Percentiles rank a stretch among this genome's conserved stretches.
These are phyloP conservation scores for Allium fistulosum DNA, from an alignment of 106 monocot genomes.

Conservation along the genomic window DNA sequence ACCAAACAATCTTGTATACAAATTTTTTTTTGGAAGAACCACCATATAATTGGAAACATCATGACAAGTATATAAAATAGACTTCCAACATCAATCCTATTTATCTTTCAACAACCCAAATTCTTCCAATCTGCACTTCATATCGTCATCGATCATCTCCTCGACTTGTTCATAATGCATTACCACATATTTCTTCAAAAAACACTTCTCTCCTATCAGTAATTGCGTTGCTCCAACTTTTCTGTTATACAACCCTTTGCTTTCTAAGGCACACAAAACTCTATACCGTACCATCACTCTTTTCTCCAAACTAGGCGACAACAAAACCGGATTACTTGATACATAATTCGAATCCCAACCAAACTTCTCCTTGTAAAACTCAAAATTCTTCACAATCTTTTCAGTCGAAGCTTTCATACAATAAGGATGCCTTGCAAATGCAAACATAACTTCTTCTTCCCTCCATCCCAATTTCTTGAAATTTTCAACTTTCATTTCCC, in stretches of 20 bases:
- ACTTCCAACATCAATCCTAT: no score
- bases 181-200: slow-evolving; percentile 16
- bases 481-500: slow-evolving; percentile 22
- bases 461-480: slow-evolving; percentile 28
- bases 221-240: slow-evolving; percentile 2
- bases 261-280: slow-evolving; percentile 7
- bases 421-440: slow-evolving; percentile 23
- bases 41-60: no score
- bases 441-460: slow-evolving; percentile 10
- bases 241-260: slow-evolving; percentile 5
- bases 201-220: slow-evolving; percentile 7
- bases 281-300: slow-evolving; percentile 25
- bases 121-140: not conserved
- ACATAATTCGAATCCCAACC: slow-evolving; percentile 11
- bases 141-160: slow-evolving; percentile 12
- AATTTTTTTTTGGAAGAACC: no score
- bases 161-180: slow-evolving; percentile 12
- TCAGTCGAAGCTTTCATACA: slow-evolving; percentile 8
- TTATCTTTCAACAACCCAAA: not conserved
- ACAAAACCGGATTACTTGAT: slow-evolving; percentile 7
- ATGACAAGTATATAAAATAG: no score
- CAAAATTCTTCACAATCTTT: slow-evolving; percentile 18
- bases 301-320: slow-evolving; percentile 25
- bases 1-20: no score
- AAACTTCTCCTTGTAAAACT: slow-evolving; percentile 18